phyloP scores from a whole-genome alignment of 257 asterid species.

The Salvia hispanica region DNA sequence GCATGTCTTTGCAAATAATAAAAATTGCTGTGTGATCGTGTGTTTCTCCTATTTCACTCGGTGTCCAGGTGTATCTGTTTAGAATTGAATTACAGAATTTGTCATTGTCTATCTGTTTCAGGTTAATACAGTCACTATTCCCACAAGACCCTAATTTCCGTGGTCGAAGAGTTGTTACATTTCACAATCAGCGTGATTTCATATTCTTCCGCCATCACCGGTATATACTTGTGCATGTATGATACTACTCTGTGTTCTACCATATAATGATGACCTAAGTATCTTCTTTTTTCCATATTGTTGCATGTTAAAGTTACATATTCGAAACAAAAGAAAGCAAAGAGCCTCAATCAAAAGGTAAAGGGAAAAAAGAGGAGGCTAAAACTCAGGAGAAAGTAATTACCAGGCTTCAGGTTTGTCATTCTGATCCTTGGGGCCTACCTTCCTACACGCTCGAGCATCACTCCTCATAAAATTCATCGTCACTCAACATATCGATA shows the following conservation, averaged over 20 bases:
- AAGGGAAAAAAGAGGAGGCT: constrained; percentile 40
- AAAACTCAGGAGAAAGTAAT: constrained; percentile 53
- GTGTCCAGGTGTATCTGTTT: neutral
- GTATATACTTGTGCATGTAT: constrained; percentile 37
- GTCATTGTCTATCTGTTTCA: constrained; percentile 30
- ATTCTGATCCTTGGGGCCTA: constrained; percentile 26
- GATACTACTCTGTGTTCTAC: neutral
- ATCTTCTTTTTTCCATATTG: constrained; percentile 21
- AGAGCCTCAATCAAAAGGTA: constrained; percentile 49
- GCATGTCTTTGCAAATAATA: neutral
- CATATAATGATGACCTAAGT: constrained; percentile 7
- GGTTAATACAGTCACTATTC: constrained; percentile 82
- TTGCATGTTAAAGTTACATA: constrained; percentile 58
- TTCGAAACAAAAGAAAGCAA: constrained; percentile 75
- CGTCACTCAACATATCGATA: neutral
- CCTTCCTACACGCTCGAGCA: neutral
- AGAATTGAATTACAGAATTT: constrained; percentile 11
- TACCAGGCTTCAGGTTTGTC: constrained; percentile 90
- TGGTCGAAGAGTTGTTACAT: constrained; percentile 93
- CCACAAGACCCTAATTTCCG: constrained; percentile 88
- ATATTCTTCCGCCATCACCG: constrained; percentile 95
- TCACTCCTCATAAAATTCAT: neutral
- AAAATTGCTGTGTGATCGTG: neutral
- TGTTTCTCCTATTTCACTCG: constrained; percentile 1
- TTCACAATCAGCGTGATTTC: constrained; percentile 95